phyloP scores from a whole-genome alignment of 768 basidiomycete genomes.

The Kwoniella newhampshirensis region DNA sequence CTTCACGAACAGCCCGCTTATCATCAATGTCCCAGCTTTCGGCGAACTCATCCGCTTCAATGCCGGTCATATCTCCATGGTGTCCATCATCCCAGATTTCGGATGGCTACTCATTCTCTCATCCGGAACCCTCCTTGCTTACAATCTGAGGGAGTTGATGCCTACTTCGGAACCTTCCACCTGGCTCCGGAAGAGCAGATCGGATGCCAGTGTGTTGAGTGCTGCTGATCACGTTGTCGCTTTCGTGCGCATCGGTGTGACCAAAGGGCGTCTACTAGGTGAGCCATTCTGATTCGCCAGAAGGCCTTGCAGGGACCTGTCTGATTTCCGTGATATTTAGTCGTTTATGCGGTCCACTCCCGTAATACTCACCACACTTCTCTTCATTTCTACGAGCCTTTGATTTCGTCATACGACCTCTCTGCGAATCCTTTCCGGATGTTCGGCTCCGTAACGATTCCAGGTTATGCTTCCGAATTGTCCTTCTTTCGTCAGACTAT shows the following conservation, averaged over 20 bases:
- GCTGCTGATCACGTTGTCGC: slow-evolving; percentile 26
- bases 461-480: slow-evolving; percentile 42
- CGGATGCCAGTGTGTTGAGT: slow-evolving; percentile 25
- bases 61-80: slow-evolving; percentile 24
- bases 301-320: neutral
- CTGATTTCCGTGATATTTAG: slow-evolving; percentile 10
- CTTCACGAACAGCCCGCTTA: neutral
- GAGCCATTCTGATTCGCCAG: slow-evolving; percentile 4
- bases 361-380: slow-evolving; percentile 36
- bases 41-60: slow-evolving; percentile 34
- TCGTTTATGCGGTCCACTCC: slow-evolving; percentile 31
- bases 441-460: slow-evolving; percentile 32
- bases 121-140: slow-evolving; percentile 29
- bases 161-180: slow-evolving; percentile 40
- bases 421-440: slow-evolving; percentile 23
- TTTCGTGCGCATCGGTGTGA: slow-evolving; percentile 36
- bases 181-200: slow-evolving; percentile 24
- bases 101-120: slow-evolving; percentile 37
- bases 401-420: slow-evolving; percentile 6
- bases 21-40: slow-evolving; percentile 23
- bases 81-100: slow-evolving; percentile 42
- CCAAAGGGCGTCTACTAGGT: slow-evolving; percentile 40
- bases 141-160: slow-evolving; percentile 37
- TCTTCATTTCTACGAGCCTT: slow-evolving; percentile 40
- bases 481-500: slow-evolving; percentile 46